Evolutionary conservation across 192 early-diverging fungal species (phyloP), one percentile per base, ranked within the genome.

Genomic region (Glomus cerebriforme): DNA sequence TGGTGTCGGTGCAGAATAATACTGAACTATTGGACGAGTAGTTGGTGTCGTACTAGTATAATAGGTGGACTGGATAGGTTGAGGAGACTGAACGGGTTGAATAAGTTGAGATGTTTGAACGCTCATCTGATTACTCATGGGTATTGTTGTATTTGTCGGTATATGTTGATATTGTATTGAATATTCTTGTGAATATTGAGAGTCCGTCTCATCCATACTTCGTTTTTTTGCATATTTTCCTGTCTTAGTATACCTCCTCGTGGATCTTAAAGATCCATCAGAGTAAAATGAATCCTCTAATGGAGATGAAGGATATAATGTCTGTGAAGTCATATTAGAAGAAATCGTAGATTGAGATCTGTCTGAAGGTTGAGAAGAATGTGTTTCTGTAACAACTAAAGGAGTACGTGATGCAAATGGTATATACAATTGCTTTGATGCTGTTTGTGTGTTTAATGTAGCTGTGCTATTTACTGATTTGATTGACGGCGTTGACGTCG

Each of bases 221-320:
- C 85, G 81, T 77, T 90, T 90, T 64, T 90, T 90, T 2, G 89
- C 88, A 34, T 90, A 90, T 59, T 86, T 86, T 49, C 89, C 89
- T n/a, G 89, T 90, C 59, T 90, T 90, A 54, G 82, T 81, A 58
- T 90, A 90, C 66, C 84, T 84, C 26, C 89, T 60, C 2, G 89
- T 90, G 12, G 80, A 63, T 65, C 34, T 39, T 65, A n/a, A 67
- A 22, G 65, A 67, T 31, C 27, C 31, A 19, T 67, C 65, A 19
- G 19, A 19, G 17, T 34, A 34, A 29, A 67, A 34, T 67, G 65
- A 22, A 67, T 31, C 29, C 10, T 34, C 31, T 15, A 34, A 31
- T 34, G 32, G 17, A 34, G 65, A 67, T 37, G 63, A 7, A 29
- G 13, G 26, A 27, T 65, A 27, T 65, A 65, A 31, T 31, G 63